Base-by-base conservation (phyloP, 768 basidiomycete species). In the Trametes gibbosa region DNA sequence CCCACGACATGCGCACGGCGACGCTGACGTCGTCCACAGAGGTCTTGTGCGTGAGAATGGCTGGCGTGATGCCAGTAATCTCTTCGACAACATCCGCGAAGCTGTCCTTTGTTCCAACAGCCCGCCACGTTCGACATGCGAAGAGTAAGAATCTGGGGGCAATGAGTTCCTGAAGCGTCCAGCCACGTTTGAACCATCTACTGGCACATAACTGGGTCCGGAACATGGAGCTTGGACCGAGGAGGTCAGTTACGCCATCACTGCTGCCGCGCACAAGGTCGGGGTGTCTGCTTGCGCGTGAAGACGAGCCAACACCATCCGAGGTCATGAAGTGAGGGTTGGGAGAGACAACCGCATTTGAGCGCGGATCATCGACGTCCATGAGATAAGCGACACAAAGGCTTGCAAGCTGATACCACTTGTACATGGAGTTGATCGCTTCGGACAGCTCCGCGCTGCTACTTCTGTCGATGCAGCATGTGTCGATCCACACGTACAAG, bases 371-470 rank as follows among this genome's bases (percentile, higher is more conserved):
- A 14, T 50, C 50, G 21, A 50, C 34, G n/a, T 56, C 54, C 13
- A 3, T 23, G 29, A 56, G 54, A n/a, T 56, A 47, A 6, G 42
- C 54, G 14, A 46, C 27, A 17, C 54, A 56, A 4, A 47, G 24
- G 6, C 21, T n/a, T 7, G 54, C 54, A 4, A 46, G 40, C 43
- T 19, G 42, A 17, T 56, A 56, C 54, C 54, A 56, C 27, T 29
- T 27, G 54, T 46, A 47, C 55, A 56, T 56, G 23, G 55, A 56
- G 32, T 39, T 43, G 48, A 56, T 56, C 19, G 55, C 42, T 21
- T 56, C 55, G 21, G 42, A 43, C 2, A 56, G 55, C 55, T 56
- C 55, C 4, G 55, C 46, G 43, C 55, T 56, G 37, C 55, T 56
- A 12, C 13, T 40, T 46, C 49, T 56, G 37, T 56, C 39, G 21